Evolutionary conservation across 352 stramenopile genomes (phyloP), one percentile per base, ranked within the genome.

Genomic region (Globisporangium splendens): DNA sequence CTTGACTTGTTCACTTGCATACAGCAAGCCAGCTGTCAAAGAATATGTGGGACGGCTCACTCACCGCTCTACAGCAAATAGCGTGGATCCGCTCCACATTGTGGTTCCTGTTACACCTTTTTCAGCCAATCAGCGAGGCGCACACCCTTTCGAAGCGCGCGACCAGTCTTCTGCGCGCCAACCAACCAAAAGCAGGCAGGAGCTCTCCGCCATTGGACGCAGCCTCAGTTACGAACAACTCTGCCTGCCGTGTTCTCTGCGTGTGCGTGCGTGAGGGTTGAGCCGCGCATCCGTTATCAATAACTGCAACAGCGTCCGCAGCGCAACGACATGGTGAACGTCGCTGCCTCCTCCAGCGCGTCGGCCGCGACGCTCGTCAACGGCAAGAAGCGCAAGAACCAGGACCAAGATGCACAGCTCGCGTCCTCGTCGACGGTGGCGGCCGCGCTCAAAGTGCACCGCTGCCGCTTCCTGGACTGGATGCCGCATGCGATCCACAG

Each of bases 391-490:
- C 79, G 79, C 72, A 89, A 89, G 69, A 60, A 62, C 1, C 52
- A 42, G 33, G 62, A 57, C 22, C 61, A 61, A 8, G 49, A 60
- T 17, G 20, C 35, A 17, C 7, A 46, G 33, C 35, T 8, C 43
- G 59, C 38, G 50, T 48, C 8, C 46, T 35, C 24, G 43, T 31
- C 60, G 24, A 54, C 66, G 0, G 55, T 46, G 8, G 35, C n/a
- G 12, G 31, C 52, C 22, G 55, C 66, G 62, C 71, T 91, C 64
- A 73, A 79, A 50, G 82, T 92, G 52, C 84, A 94, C 61, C 84
- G 84, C 44, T 94, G 84, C 61, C 84, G 84, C 59, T 94, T 94
- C 57, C 74, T 94, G 54, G 82, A 94, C 59, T 92, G 82, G 75
- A 88, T 92, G 79, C 84, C 84, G 22, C 61, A 85, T 21, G 83